Evolutionary conservation across 2,329 filamentous ascomycete species (phyloP).

Genomic region (Aschersonia sp.): DNA sequence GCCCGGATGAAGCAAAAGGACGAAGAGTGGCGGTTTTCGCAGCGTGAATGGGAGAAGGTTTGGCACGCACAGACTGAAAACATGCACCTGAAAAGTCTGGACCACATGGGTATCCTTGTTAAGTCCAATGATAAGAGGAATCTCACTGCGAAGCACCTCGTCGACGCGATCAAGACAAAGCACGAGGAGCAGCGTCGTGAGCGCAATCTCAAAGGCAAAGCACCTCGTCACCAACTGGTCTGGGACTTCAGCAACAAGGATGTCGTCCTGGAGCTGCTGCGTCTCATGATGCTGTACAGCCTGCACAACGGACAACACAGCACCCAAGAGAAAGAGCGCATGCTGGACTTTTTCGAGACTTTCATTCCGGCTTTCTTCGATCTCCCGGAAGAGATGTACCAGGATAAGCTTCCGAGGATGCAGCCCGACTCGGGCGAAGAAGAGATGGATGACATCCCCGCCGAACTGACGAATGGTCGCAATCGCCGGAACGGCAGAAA

Average conservation of each 20-base stretch:
- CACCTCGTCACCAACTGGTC: slow-evolving; percentile 57
- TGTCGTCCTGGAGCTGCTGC: slow-evolving; percentile 47
- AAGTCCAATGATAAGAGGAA: slow-evolving; percentile 84
- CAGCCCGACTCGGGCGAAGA: slow-evolving; percentile 61
- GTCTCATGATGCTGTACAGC: slow-evolving; percentile 49
- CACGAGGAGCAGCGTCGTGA: slow-evolving; percentile 78
- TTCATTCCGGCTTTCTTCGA: slow-evolving; percentile 69
- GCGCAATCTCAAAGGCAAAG: slow-evolving; percentile 45
- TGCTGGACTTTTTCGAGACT: slow-evolving; percentile 60
- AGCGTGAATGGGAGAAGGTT: slow-evolving; percentile 97
- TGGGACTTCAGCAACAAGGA: slow-evolving; percentile 61
- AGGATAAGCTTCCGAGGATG: slow-evolving; percentile 51
- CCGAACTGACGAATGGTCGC: slow-evolving; percentile 55
- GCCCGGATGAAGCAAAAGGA: slow-evolving; percentile 88
- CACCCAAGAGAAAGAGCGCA: slow-evolving; percentile 56
- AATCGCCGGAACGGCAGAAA: slow-evolving; percentile 62
- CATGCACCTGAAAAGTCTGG: slow-evolving; percentile 90
- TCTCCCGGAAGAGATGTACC: slow-evolving; percentile 53
- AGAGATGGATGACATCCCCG: slow-evolving; percentile 58
- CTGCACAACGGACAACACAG: slow-evolving; percentile 57
- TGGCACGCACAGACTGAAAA: slow-evolving; percentile 93
- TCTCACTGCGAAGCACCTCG: slow-evolving; percentile 77
- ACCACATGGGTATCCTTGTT: slow-evolving; percentile 87
- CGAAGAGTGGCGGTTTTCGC: slow-evolving; percentile 94
- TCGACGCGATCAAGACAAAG: slow-evolving; percentile 81